These are phyloP conservation scores for Kwoniella sp. DNA, from an alignment of 768 basidiomycete genomes.

Conservation along the genomic window DNA sequence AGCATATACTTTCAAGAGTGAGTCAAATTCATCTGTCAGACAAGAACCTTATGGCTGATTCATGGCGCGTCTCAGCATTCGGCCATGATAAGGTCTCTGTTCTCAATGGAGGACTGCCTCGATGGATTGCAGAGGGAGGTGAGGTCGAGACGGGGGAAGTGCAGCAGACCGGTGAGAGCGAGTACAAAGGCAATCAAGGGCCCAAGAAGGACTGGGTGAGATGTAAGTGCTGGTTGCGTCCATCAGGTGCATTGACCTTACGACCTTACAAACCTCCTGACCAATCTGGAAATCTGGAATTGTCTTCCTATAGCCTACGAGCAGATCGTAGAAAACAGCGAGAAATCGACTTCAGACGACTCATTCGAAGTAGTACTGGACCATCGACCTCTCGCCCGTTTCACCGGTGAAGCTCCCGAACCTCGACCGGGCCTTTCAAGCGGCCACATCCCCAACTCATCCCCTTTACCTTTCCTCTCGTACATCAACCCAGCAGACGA, in stretches of 20 bases:
- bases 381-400: constrained; percentile 80
- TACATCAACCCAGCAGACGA: constrained; percentile 64
- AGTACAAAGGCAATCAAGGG: constrained; percentile 22
- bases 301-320: constrained; percentile 66
- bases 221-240: constrained; percentile 35
- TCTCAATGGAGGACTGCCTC: constrained; percentile 87
- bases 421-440: constrained; percentile 83
- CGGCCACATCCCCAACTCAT: constrained; percentile 87
- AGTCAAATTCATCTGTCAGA: constrained; percentile 6
- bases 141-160: constrained; percentile 42
- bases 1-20: constrained; percentile 81
- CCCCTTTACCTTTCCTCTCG: constrained; percentile 77
- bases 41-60: neutral
- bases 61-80: constrained; percentile 61
- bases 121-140: constrained; percentile 70
- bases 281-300: too few relatives aligned
- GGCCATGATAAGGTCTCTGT: constrained; percentile 84
- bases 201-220: constrained; percentile 29
- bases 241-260: too few relatives aligned
- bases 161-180: constrained; percentile 20
- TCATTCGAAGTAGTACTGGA: constrained; percentile 76
- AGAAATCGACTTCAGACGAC: constrained; percentile 57
- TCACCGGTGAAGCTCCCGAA: constrained; percentile 77
- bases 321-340: constrained; percentile 73
- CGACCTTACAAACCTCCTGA: too few relatives aligned